Conservation (phyloP, 176 grass and related monocot species). For the Paspalum vaginatum region DNA sequence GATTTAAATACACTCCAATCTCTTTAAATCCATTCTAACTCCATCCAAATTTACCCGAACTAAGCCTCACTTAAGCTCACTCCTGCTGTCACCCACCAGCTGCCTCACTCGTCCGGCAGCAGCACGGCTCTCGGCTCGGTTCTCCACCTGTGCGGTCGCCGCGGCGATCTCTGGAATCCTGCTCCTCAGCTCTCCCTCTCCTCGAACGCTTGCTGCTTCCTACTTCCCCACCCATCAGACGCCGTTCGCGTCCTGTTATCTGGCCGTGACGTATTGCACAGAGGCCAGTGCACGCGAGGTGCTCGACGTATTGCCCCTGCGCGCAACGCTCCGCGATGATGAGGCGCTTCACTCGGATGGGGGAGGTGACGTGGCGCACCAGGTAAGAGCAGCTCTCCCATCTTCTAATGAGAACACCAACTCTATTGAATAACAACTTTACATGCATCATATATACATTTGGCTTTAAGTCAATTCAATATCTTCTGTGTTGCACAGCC, state of each 20-base stretch:
- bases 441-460: neutral
- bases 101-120: neutral
- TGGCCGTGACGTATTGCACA: neutral
- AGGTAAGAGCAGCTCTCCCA: neutral
- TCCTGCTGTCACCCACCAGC: too few relatives aligned
- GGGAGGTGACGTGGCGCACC: neutral
- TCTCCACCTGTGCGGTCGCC: neutral
- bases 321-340: neutral
- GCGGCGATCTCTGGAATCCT: neutral
- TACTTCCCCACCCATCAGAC: neutral
- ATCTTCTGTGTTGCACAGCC: neutral
- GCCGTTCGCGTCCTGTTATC: neutral
- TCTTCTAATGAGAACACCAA: neutral
- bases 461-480: neutral
- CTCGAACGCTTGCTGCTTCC: neutral
- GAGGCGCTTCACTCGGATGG: neutral
- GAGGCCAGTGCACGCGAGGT: neutral
- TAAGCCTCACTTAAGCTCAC: too few relatives aligned
- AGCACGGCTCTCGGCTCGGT: neutral
- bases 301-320: neutral
- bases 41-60: too few relatives aligned
- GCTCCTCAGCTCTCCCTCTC: neutral
- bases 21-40: too few relatives aligned
- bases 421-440: neutral
- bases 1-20: too few relatives aligned